A percentile compares a stretch with the other conserved stretches of the same genome.
Conservation (phyloP, 2,329 filamentous ascomycete species). For the Periconia macrospinosa region DNA sequence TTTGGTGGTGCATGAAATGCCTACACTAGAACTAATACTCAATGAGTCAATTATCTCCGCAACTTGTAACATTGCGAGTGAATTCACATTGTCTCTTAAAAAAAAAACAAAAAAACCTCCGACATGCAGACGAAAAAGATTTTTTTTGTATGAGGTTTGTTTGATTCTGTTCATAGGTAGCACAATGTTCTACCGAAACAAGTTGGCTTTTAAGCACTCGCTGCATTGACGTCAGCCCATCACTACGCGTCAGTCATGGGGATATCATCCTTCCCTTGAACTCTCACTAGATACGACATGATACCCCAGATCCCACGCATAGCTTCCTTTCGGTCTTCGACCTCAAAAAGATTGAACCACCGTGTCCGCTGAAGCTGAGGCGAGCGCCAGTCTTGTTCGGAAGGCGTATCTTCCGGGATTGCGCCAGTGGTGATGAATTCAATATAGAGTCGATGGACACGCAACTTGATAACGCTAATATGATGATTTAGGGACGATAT, state of each 20-base stretch:
- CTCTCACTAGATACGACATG: constrained; percentile 55
- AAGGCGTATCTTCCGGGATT: constrained; percentile 23
- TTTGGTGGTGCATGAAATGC: no score
- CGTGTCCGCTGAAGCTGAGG: constrained; percentile 57
- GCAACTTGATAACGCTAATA: constrained; percentile 60
- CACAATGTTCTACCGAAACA: neutral
- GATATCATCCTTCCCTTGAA: constrained; percentile 13
- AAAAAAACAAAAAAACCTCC: no score
- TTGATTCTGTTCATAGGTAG: neutral
- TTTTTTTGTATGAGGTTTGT: neutral
- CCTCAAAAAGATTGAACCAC: constrained; percentile 62
- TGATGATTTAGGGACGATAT: constrained; percentile 66
- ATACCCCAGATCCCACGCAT: constrained; percentile 61
- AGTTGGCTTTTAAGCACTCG: neutral
- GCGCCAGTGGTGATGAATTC: constrained; percentile 55
- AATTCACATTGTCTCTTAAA: no score
- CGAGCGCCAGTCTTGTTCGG: constrained; percentile 49
- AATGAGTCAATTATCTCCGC: no score
- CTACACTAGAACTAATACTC: no score
- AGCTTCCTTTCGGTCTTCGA: constrained; percentile 57
- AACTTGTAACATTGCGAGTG: no score
- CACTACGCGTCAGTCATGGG: constrained; percentile 8
- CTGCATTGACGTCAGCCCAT: neutral
- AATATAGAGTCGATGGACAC: constrained; percentile 59
- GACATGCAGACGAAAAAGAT: no score